Evolutionary conservation across 176 grass and related monocot species (phyloP).

Genomic region (Oryza meyeriana): DNA sequence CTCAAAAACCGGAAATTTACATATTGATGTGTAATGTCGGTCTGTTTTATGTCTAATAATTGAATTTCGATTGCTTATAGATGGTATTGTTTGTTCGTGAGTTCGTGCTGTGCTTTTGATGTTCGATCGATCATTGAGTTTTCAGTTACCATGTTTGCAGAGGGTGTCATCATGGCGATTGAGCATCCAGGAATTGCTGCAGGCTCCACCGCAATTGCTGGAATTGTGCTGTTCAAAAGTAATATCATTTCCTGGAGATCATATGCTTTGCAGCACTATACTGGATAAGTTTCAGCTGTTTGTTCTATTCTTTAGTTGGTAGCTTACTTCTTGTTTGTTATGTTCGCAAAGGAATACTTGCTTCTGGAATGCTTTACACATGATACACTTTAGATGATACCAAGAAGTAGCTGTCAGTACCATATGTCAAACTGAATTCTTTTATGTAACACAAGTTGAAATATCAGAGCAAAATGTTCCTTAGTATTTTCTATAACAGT

Average conservation of each 20-base stretch:
- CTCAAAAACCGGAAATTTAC: neutral
- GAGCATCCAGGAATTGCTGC: constrained; percentile 41
- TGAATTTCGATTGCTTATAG: neutral
- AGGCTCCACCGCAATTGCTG: constrained; percentile 32
- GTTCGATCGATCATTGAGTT: neutral
- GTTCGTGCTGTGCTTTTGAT: neutral
- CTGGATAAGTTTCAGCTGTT: neutral
- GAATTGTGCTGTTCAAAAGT: constrained; percentile 52
- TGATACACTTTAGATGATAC: neutral
- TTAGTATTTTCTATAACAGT: neutral
- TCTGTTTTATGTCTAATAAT: neutral
- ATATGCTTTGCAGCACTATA: neutral
- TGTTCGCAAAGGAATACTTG: neutral
- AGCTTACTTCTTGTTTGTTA: neutral
- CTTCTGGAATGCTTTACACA: neutral
- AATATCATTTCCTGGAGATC: constrained; percentile 9
- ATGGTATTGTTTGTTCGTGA: neutral
- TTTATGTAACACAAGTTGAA: neutral
- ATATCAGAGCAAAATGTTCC: neutral
- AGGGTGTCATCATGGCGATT: constrained; percentile 46
- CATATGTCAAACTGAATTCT: neutral
- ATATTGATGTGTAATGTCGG: neutral
- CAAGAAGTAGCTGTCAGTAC: neutral
- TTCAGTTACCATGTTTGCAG: constrained; percentile 10
- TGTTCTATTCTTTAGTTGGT: neutral